Conservation (phyloP, 1,284 basidiomycete species). For the Calocybe gambosa region DNA sequence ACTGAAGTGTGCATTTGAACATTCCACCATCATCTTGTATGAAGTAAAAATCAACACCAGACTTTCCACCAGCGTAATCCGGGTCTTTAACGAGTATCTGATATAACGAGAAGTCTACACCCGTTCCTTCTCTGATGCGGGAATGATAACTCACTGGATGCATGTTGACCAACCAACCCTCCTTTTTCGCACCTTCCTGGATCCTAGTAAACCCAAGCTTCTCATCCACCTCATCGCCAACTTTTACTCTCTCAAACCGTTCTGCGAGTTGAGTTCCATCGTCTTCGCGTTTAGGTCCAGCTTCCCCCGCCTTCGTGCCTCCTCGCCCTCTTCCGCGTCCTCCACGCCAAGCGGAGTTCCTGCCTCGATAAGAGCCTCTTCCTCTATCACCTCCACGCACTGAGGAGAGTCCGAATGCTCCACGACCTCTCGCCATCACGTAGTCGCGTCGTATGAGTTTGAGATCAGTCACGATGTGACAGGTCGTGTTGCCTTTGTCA, state of each 20-base stretch:
- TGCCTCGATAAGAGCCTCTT: conserved; percentile 39
- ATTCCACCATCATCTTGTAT: conserved; percentile 94
- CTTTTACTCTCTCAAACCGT: conserved; percentile 70
- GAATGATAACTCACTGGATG: conserved; percentile 71
- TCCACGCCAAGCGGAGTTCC: conserved; percentile 40
- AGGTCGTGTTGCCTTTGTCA: background rate
- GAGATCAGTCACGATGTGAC: background rate
- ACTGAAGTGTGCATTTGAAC: conserved; percentile 93
- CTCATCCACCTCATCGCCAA: conserved; percentile 88
- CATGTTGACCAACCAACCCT: conserved; percentile 99
- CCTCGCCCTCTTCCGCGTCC: conserved; percentile 54
- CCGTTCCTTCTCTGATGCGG: background rate
- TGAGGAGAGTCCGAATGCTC: conserved; percentile 33
- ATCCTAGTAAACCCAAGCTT: conserved; percentile 84
- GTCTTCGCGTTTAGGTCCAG: conserved; percentile 68
- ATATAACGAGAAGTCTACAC: background rate
- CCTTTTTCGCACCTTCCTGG: conserved; percentile 65
- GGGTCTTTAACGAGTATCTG: conserved; percentile 85
- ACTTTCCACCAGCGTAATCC: conserved; percentile 74
- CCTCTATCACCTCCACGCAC: conserved; percentile 29
- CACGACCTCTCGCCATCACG: conserved; percentile 33
- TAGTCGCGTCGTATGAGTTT: conserved; percentile 4
- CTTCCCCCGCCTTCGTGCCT: conserved; percentile 36
- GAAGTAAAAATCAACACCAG: conserved; percentile 96
- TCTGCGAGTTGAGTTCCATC: conserved; percentile 83